These are phyloP conservation scores for Plasmodium fragile DNA, from an alignment of 169 alveolate genomes.

Conservation along the genomic window DNA sequence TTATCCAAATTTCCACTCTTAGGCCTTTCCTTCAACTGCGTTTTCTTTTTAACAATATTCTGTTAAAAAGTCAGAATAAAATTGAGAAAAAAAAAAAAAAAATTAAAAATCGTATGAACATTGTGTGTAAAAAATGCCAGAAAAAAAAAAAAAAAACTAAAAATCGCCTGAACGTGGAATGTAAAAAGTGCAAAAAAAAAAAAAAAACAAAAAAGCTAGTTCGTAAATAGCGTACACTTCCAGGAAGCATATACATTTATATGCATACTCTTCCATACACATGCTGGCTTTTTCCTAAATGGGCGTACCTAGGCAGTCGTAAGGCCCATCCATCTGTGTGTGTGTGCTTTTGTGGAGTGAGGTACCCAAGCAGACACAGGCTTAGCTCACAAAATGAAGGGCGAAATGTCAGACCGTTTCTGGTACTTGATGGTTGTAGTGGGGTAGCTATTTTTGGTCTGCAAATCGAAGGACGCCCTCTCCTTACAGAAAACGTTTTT, in stretches of 20 bases:
- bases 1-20: neutral
- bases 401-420: slow-evolving; percentile 58
- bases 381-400: slow-evolving; percentile 45
- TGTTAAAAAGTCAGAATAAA: slow-evolving; percentile 13
- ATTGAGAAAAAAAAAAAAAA: slow-evolving; percentile 19
- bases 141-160: slow-evolving; percentile 20
- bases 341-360: neutral
- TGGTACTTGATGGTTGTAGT: slow-evolving; percentile 17
- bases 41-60: slow-evolving; percentile 8
- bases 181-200: slow-evolving; percentile 11
- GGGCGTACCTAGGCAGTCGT: neutral
- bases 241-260: neutral
- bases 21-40: neutral
- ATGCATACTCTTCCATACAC: neutral
- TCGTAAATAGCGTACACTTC: neutral
- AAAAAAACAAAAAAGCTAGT: slow-evolving; percentile 9
- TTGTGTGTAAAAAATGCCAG: neutral
- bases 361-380: neutral
- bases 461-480: slow-evolving; percentile 10
- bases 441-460: slow-evolving; percentile 40
- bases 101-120: neutral
- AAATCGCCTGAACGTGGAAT: slow-evolving; percentile 16
- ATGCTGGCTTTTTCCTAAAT: neutral
- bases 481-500: slow-evolving; percentile 52
- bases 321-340: neutral